Evolutionary conservation across 768 basidiomycete genomes (phyloP).

Genomic region (Russula sp.): DNA sequence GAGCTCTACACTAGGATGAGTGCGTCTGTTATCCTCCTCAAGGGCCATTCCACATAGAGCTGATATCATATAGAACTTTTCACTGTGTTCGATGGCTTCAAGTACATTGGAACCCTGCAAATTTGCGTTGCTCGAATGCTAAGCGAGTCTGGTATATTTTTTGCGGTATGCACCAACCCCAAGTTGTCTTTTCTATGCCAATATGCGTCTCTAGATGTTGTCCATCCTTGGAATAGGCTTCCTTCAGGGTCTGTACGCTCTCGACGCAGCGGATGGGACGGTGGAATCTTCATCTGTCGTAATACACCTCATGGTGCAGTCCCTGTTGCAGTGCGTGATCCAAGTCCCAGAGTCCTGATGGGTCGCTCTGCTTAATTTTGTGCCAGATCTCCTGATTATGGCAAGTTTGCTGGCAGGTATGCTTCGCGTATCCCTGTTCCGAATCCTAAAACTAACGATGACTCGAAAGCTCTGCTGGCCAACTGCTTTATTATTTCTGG

Average conservation of each 20-base stretch:
- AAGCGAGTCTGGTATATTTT: constrained; percentile 87
- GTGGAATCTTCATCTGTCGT: constrained; percentile 29
- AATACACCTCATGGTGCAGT: constrained; percentile 68
- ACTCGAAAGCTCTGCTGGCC: constrained; percentile 43
- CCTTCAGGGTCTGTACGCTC: constrained; percentile 77
- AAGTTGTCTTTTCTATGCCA: background rate
- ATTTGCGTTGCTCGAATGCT: constrained; percentile 92
- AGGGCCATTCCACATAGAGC: background rate
- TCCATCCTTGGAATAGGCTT: constrained; percentile 83
- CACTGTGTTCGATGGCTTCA: constrained; percentile 76
- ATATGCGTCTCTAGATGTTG: constrained; percentile 47
- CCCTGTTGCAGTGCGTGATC: constrained; percentile 62
- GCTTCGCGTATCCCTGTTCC: background rate
- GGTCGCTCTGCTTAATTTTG: background rate
- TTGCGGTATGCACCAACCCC: constrained; percentile 50
- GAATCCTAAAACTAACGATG: background rate
- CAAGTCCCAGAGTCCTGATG: background rate
- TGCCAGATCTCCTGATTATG: constrained; percentile 11
- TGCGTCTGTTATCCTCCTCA: constrained; percentile 34
- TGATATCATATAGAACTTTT: constrained; percentile 51
- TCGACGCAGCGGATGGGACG: constrained; percentile 86
- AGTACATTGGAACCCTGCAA: constrained; percentile 91
- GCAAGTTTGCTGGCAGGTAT: constrained; percentile 20
- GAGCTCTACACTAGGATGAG: constrained; percentile 59
- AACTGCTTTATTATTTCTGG: constrained; percentile 82